These are phyloP conservation scores for Diaporthe sp. DNA, from an alignment of 2,329 filamentous ascomycete genomes.

Conservation along the genomic window DNA sequence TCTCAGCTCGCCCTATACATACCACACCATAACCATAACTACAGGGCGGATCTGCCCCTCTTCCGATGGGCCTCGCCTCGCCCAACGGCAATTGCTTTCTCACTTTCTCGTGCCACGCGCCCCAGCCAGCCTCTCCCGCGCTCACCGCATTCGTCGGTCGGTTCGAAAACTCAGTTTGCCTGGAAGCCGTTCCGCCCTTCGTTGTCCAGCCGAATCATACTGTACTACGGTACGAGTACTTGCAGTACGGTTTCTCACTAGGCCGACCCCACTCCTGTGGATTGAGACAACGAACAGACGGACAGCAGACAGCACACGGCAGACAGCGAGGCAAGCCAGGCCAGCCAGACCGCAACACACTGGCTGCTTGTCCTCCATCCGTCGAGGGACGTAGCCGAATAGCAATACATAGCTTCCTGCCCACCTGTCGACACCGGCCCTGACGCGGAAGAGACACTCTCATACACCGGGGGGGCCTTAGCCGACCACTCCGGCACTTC, in stretches of 20 bases:
- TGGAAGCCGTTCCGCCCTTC: not conserved
- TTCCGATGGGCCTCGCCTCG: conserved; percentile 22
- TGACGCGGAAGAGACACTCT: conserved; percentile 14
- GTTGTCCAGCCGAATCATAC: conserved; percentile 11
- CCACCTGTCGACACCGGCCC: not conserved
- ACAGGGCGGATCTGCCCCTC: conserved; percentile 29
- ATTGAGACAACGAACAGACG: conserved; percentile 6
- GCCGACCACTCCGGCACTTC: conserved; percentile 18
- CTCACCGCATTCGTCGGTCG: conserved; percentile 22
- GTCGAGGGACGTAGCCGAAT: conserved; percentile 23
- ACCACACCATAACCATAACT: not conserved
- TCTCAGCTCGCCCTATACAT: conserved; percentile 9
- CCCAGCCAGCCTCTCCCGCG: conserved; percentile 14
- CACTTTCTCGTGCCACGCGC: conserved; percentile 30
- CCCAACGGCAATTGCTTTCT: conserved; percentile 22
- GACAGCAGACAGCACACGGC: not conserved
- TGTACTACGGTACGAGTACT: not conserved
- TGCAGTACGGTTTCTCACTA: conserved; percentile 3
- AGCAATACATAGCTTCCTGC: conserved; percentile 10
- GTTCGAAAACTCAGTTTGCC: conserved; percentile 28
- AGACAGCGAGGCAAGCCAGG: not conserved
- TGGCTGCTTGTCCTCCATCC: not conserved
- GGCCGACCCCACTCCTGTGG: conserved; percentile 32
- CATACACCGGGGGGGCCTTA: not conserved
- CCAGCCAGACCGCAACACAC: conserved; percentile 15